These are phyloP conservation scores for Aegle marmelos DNA, from an alignment of 345 rosid species.

Conservation along the genomic window DNA sequence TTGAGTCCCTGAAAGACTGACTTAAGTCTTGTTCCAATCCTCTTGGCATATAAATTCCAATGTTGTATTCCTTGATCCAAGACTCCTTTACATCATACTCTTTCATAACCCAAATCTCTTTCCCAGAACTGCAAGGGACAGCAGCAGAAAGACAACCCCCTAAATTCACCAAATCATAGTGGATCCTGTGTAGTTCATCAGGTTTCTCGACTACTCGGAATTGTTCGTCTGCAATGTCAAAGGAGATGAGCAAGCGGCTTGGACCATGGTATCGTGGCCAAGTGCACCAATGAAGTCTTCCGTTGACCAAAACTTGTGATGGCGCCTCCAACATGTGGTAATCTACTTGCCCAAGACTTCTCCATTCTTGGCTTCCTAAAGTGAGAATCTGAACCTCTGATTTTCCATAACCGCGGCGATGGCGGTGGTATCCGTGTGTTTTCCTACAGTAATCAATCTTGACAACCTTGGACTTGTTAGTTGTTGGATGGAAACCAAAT, in stretches of 20 bases:
- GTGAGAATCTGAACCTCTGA: conserved; percentile 41
- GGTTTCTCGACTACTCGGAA: conserved; percentile 24
- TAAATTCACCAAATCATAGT: conserved; percentile 7
- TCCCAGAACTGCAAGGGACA: neutral
- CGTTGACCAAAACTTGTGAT: conserved; percentile 3
- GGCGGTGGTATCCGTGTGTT: neutral
- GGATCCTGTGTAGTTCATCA: neutral
- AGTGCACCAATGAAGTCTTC: conserved; percentile 5
- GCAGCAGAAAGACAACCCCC: conserved; percentile 27
- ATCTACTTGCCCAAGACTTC: conserved; percentile 14
- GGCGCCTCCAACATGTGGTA: neutral
- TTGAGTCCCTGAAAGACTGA: neutral
- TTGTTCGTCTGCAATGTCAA: conserved; percentile 25
- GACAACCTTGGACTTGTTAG: conserved; percentile 37
- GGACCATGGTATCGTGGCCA: neutral
- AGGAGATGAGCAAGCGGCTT: conserved; percentile 12
- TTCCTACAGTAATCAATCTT: conserved; percentile 27
- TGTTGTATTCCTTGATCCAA: conserved; percentile 28
- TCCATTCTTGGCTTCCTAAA: conserved; percentile 29
- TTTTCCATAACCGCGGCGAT: neutral
- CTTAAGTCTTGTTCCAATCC: conserved; percentile 8
- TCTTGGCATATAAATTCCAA: conserved; percentile 16
- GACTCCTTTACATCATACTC: conserved; percentile 24
- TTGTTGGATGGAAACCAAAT: conserved; percentile 37
- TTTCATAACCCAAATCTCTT: conserved; percentile 30